Evolutionary conservation across 2,329 filamentous ascomycete species (phyloP).

Genomic region (Clarireedia sp.): DNA sequence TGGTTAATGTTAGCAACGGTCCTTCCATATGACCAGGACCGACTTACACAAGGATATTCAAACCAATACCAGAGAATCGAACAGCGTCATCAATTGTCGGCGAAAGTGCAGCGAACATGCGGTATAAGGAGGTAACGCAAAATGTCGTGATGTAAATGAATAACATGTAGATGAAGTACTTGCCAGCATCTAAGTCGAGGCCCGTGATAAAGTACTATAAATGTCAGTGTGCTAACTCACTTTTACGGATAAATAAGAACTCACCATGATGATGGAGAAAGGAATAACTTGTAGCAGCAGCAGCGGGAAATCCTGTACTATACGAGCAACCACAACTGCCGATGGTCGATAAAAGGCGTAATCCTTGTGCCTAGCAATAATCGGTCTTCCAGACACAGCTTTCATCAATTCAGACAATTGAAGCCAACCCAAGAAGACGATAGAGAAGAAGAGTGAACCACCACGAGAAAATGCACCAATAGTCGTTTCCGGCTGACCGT

Average conservation of each 20-base stretch:
- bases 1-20: not conserved
- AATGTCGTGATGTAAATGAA: slow-evolving; percentile 57
- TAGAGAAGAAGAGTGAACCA: slow-evolving; percentile 58
- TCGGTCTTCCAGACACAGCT: slow-evolving; percentile 61
- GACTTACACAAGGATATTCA: slow-evolving; percentile 48
- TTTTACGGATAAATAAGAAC: not conserved
- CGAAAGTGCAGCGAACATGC: slow-evolving; percentile 58
- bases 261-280: slow-evolving; percentile 45
- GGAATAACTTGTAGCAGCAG: slow-evolving; percentile 49
- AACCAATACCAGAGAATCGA: slow-evolving; percentile 52
- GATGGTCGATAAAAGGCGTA: slow-evolving; percentile 66
- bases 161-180: slow-evolving; percentile 59
- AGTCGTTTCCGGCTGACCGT: slow-evolving; percentile 53
- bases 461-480: slow-evolving; percentile 55
- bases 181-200: slow-evolving; percentile 49
- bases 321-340: slow-evolving; percentile 55
- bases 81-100: slow-evolving; percentile 60
- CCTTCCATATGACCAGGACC: not conserved
- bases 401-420: slow-evolving; percentile 73
- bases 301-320: slow-evolving; percentile 55
- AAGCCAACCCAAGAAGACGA: slow-evolving; percentile 61
- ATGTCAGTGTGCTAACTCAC: not conserved
- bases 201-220: slow-evolving; percentile 52
- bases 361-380: slow-evolving; percentile 60
- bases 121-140: slow-evolving; percentile 55